phyloP scores from a whole-genome alignment of 345 rosid species.

The Theobroma cacao region DNA sequence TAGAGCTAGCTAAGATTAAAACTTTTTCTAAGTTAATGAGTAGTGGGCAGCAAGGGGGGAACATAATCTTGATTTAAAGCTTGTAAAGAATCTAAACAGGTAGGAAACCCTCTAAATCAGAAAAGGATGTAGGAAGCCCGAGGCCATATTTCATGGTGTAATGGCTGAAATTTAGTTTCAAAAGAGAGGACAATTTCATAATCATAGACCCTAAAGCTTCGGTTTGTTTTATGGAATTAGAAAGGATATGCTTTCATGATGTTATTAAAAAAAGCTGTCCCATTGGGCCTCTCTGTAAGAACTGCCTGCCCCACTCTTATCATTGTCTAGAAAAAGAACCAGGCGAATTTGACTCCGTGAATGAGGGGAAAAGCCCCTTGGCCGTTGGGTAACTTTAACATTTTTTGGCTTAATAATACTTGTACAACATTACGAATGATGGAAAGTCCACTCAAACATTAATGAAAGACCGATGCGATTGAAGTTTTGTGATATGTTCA shows the following conservation, averaged over 20 bases:
- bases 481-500: no score
- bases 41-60: not conserved
- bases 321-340: not conserved
- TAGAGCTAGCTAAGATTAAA: not conserved
- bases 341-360: slow-evolving; percentile 32
- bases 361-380: not conserved
- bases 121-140: no score
- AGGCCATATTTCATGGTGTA: not conserved
- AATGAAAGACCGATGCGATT: no score
- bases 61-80: slow-evolving; percentile 7
- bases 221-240: not conserved
- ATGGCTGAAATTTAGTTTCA: not conserved
- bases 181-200: not conserved
- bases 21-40: not conserved
- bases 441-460: no score
- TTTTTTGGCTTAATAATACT: no score
- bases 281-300: not conserved
- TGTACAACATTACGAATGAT: no score
- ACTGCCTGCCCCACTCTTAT: slow-evolving; percentile 19
- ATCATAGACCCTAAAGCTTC: not conserved
- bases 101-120: no score
- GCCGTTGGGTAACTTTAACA: not conserved
- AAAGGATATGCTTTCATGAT: not conserved
- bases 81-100: not conserved
- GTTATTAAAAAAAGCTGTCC: not conserved